Base-by-base conservation (phyloP, 2,329 filamentous ascomycete genomes). In the Cercospora canescens region DNA sequence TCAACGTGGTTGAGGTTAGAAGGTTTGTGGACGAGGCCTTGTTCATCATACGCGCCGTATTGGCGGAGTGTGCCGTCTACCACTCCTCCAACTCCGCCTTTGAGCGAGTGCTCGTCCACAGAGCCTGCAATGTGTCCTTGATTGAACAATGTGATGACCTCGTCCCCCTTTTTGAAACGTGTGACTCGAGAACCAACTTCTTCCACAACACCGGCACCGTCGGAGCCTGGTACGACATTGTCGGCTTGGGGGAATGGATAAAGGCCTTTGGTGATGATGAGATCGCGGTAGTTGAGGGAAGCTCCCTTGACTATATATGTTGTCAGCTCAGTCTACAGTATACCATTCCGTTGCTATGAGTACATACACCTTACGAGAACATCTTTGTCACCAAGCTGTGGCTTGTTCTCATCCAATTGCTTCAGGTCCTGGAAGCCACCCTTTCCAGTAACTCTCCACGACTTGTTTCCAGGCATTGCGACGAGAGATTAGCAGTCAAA, bases 31-130 rank as follows among this genome's bases (percentile, higher is more conserved):
- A 93, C 89, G 4, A 94, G 82, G 1, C 90, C 91, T 24, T 81
- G 76, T 73, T 93, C 88, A 66, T 86, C 83, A 75, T 91, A 93
- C 11, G 87, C 85, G 66, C 81, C 90, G 70, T 90, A 88, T 71
- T 90, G 82, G 52, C 90, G 86, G 28, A 94, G 83, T 0, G 85
- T 86, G 65, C 92, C 92, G 72, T 93, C 87, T 1, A 90, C 63
- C 11, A 82, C 82, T 57, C 90, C 91, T 62, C 91, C 91, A 1
- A 93, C 84, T 2, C 89, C 89, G 1, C 87, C 87, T 0, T 67
- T 62, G 4, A 82, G 67, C 32, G 76, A 74, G 16, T 74, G 55
- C 18, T 67, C 70, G 30, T 80, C 79, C 18, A 87, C 76, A 1
- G 79, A 79, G 50, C 84, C 85, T 28, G 79, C 84, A 60, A 86